Conservation (phyloP, 768 basidiomycete genomes). For the Lactarius akahatsu region DNA sequence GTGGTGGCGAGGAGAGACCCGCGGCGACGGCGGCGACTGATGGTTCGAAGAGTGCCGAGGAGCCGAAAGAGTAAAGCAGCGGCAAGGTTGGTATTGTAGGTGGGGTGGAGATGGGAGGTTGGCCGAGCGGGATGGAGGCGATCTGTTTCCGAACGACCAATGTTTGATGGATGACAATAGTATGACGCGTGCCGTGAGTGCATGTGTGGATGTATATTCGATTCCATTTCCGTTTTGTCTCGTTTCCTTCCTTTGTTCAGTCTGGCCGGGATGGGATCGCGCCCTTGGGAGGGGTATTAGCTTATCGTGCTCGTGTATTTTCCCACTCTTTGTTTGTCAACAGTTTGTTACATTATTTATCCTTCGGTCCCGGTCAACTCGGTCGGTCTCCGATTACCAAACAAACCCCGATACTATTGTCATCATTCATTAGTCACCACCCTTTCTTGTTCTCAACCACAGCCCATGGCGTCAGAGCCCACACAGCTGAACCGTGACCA, state of each 20-base stretch:
- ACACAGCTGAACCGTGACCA: neutral
- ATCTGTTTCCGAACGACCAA: constrained; percentile 24
- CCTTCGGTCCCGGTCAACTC: constrained; percentile 11
- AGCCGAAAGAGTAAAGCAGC: constrained; percentile 22
- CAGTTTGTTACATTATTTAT: constrained; percentile 6
- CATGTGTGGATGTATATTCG: constrained; percentile 7
- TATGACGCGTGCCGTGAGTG: constrained; percentile 3
- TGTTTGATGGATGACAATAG: constrained; percentile 14
- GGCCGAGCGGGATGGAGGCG: constrained; percentile 12
- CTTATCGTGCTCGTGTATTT: constrained; percentile 13
- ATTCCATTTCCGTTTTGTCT: constrained; percentile 9
- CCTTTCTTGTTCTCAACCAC: neutral
- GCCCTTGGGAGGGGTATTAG: constrained; percentile 11
- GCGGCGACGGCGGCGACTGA: neutral
- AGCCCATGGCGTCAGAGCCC: neutral
- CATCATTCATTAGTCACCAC: neutral
- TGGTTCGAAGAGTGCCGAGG: constrained; percentile 16
- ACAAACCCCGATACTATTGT: constrained; percentile 1
- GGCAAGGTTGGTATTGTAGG: too few relatives aligned
- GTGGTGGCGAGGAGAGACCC: constrained; percentile 16
- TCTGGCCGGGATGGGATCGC: neutral
- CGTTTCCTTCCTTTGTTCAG: constrained; percentile 10
- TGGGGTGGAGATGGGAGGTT: neutral
- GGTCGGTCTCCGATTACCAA: neutral
- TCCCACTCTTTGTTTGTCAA: neutral